Evolutionary conservation across 106 monocot species (phyloP), one percentile per base, ranked within the genome.

Genomic region (Posidonia australis): DNA sequence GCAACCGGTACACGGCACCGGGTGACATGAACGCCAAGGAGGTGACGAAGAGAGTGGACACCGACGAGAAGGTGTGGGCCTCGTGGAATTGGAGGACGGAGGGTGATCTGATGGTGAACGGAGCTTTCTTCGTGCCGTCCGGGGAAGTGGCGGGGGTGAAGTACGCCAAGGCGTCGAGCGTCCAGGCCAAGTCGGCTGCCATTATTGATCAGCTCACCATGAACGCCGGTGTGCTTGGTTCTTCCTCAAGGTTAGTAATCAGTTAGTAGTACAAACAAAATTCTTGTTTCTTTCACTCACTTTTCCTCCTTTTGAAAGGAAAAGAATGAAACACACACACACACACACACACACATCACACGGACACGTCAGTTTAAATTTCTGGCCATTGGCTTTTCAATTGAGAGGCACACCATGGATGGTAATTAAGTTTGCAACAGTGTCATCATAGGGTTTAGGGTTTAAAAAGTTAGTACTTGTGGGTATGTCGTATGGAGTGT

Each of bases 11-110:
- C 81, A 72, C 54, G 5, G 84, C 84, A 13, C 84, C 84, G 0
- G 13, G 63, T 1, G 67, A 81, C 41, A 46, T 53, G 22, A 60
- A 77, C 42, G 67, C 77, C 28, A 84, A 81, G 51, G 81, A 84
- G 77, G 88, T 84, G 71, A 89, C 89, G 65, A 84, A 89, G 68
- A 78, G 86, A 26, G 77, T 83, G 66, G 79, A 79, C 54, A 77
- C 79, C n/a, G 76, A 29, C 9, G 84, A 84, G 52, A 64, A 67
- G 9, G 60, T 68, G 23, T 92, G 92, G 92, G 51, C 1, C 5
- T 77, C 69, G 44, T 92, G 92, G 92, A 82, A 92, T 51, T 92
- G 92, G 92, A 77, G 87, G 70, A 84, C 87, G 54, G 92, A 87
- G 51, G 92, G 87, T 10, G 92, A 92, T 47, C 31, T 84, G 18